A percentile compares a stretch with the other conserved stretches of the same genome.
Conservation (phyloP, 2,329 filamentous ascomycete species). For the Microsporum ferrugineum region DNA sequence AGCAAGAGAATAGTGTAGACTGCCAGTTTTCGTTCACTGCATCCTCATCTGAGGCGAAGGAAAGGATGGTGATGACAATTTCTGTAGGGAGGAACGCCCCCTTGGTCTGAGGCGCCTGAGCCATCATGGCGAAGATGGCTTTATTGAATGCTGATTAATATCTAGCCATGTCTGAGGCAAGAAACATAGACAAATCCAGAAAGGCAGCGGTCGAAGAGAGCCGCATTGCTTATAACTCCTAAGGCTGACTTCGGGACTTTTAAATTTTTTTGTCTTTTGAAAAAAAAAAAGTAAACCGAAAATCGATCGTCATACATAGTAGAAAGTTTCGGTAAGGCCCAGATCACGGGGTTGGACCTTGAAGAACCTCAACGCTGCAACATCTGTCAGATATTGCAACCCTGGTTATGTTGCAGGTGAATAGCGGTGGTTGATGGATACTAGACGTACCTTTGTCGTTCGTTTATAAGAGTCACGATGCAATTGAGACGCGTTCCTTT, state of each 20-base stretch:
- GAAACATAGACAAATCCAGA: background rate
- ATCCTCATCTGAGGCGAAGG: slow-evolving; percentile 28
- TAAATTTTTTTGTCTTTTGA: background rate
- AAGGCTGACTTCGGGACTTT: background rate
- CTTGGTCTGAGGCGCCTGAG: background rate
- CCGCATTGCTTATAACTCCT: background rate
- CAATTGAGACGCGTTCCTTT: background rate
- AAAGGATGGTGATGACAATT: slow-evolving; percentile 41
- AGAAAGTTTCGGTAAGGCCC: background rate
- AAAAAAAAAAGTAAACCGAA: background rate
- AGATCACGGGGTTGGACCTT: background rate
- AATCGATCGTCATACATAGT: background rate
- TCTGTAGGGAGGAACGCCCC: slow-evolving; percentile 42
- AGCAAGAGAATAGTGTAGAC: slow-evolving; percentile 40
- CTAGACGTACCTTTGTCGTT: background rate
- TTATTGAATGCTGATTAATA: background rate
- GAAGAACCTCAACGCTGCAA: background rate
- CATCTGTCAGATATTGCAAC: too few relatives aligned
- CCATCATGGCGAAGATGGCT: background rate
- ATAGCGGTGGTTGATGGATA: background rate
- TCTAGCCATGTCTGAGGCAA: background rate
- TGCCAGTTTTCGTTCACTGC: slow-evolving; percentile 29
- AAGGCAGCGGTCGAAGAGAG: background rate
- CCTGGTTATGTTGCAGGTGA: background rate
- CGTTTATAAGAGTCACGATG: background rate